These are phyloP conservation scores for Cyclotella distinguenda DNA, from an alignment of 108 stramenopile genomes.

Conservation along the genomic window DNA sequence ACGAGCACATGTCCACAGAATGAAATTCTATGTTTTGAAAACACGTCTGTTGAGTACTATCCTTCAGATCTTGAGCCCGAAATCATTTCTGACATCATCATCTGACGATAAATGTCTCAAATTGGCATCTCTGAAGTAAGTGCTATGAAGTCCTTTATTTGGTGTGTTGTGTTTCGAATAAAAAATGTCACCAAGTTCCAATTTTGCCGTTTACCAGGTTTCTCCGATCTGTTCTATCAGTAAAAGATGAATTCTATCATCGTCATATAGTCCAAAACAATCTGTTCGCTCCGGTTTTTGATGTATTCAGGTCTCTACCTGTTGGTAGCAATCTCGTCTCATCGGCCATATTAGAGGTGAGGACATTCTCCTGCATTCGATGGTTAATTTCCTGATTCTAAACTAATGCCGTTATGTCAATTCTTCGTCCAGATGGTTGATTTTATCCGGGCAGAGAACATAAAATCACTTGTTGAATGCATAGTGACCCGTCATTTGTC, in stretches of 20 bases:
- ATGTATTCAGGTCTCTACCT: constrained; percentile 74
- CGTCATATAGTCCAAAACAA: constrained; percentile 86
- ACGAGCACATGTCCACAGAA: constrained; percentile 81
- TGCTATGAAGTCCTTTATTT: neutral
- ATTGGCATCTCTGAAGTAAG: constrained; percentile 65
- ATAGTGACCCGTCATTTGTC: constrained; percentile 73
- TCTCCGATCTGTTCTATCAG: constrained; percentile 77
- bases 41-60: constrained; percentile 68
- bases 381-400: no score
- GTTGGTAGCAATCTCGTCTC: constrained; percentile 84
- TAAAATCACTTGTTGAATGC: constrained; percentile 83
- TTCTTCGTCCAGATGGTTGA: constrained; percentile 67
- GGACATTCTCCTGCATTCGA: neutral
- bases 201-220: constrained; percentile 32
- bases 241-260: constrained; percentile 87
- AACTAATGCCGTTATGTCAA: no score
- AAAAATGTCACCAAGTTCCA: neutral
- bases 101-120: constrained; percentile 78
- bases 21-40: constrained; percentile 78
- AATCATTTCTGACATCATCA: constrained; percentile 3
- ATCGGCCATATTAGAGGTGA: constrained; percentile 73
- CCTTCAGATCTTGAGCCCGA: constrained; percentile 56
- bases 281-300: constrained; percentile 85
- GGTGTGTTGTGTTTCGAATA: neutral
- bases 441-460: constrained; percentile 76